These are phyloP conservation scores for Hypomyces rosellus DNA, from an alignment of 2,329 filamentous ascomycete species.

Conservation along the genomic window DNA sequence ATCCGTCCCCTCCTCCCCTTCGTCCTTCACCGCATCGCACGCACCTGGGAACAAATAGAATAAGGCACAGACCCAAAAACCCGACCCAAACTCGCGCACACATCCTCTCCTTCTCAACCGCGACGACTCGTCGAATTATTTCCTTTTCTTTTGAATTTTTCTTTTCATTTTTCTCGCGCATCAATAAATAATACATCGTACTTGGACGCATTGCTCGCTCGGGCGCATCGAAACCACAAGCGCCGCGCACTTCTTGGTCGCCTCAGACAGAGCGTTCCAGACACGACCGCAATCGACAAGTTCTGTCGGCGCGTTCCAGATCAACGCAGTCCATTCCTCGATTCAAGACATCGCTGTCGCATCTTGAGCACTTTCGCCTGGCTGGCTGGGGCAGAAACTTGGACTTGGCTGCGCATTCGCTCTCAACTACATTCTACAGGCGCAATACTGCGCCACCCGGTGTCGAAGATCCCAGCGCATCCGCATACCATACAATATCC, in stretches of 20 bases:
- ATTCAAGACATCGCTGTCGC: slow-evolving; percentile 9
- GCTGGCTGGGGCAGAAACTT: background rate
- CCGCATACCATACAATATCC: slow-evolving; percentile 18
- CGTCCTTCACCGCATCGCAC: slow-evolving; percentile 9
- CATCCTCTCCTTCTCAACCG: slow-evolving; percentile 1
- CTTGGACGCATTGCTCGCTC: slow-evolving; percentile 1
- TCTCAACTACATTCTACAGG: background rate
- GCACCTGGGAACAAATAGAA: slow-evolving; percentile 1
- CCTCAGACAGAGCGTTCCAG: background rate
- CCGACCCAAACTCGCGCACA: slow-evolving; percentile 2
- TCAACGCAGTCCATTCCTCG: slow-evolving; percentile 4
- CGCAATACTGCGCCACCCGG: background rate
- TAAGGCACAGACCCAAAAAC: background rate
- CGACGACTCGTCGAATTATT: slow-evolving; percentile 5
- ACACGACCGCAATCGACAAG: background rate
- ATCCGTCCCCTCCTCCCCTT: background rate
- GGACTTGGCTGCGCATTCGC: slow-evolving; percentile 2
- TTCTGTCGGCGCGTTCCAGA: slow-evolving; percentile 1
- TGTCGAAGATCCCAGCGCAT: background rate
- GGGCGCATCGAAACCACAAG: slow-evolving; percentile 6
- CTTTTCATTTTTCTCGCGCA: background rate
- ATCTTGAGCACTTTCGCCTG: slow-evolving; percentile 4
- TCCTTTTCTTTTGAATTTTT: background rate
- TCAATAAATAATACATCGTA: slow-evolving; percentile 2
- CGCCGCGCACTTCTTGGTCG: slow-evolving; percentile 2